Conservation (phyloP, 345 rosid genomes). For the Salix purpurea region DNA sequence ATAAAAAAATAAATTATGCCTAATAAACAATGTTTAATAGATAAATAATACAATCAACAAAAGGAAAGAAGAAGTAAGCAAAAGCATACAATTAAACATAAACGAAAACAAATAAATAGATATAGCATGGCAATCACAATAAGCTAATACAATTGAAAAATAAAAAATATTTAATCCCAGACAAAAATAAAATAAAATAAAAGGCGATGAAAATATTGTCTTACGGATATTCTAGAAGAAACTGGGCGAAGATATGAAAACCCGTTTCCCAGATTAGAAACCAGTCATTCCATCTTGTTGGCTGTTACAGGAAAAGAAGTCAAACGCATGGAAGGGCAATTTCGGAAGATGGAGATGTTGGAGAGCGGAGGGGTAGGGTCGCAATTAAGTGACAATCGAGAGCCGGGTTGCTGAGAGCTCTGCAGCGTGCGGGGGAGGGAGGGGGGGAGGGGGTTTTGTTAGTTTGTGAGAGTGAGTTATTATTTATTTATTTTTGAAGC, state of each 20-base stretch:
- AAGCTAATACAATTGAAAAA: not conserved
- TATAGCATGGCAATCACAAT: not conserved
- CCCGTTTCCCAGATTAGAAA: conserved; percentile 5
- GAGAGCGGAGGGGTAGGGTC: conserved; percentile 30
- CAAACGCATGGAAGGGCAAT: conserved; percentile 27
- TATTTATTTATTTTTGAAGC: conserved; percentile 7
- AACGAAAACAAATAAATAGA: not conserved
- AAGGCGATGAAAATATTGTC: not conserved
- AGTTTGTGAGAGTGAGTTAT: conserved; percentile 4
- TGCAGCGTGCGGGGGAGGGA: conserved; percentile 4
- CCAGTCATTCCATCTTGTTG: not conserved
- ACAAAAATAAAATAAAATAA: not conserved
- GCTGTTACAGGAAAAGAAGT: not conserved
- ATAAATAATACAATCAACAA: not conserved
- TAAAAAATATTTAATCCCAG: not conserved
- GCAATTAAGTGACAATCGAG: conserved; percentile 23
- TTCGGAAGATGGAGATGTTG: not conserved
- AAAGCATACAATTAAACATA: not conserved
- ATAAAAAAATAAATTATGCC: not conserved
- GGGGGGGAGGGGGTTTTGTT: not conserved
- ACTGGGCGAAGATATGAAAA: conserved; percentile 2
- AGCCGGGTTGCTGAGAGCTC: conserved; percentile 1
- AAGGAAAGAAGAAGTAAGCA: not conserved
- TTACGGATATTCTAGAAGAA: conserved; percentile 28
- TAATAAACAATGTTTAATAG: not conserved